These are phyloP conservation scores for Phytopythium chamaehyphon DNA, from an alignment of 352 stramenopile species.

Conservation along the genomic window DNA sequence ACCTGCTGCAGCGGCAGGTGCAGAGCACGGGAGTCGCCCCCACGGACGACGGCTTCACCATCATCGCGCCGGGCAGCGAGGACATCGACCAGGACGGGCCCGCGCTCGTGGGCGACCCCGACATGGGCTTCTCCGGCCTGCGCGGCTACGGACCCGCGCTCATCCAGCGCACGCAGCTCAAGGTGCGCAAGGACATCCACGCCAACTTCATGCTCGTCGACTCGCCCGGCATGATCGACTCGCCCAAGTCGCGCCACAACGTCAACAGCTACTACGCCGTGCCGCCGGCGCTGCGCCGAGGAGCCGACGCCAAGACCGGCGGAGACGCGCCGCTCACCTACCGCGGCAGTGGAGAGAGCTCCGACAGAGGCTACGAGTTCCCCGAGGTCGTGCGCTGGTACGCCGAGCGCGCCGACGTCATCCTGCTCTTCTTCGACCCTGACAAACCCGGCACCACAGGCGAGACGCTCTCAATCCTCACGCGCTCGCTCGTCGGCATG, in stretches of 20 bases:
- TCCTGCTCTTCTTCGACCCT: constrained; percentile 99
- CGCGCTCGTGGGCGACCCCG: constrained; percentile 93
- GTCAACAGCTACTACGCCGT: constrained; percentile 49
- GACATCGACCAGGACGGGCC: constrained; percentile 98
- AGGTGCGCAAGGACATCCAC: constrained; percentile 92
- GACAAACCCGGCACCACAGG: constrained; percentile 99
- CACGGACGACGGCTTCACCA: constrained; percentile 99
- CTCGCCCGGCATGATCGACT: constrained; percentile 99
- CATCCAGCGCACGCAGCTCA: constrained; percentile 98
- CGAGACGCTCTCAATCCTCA: constrained; percentile 97
- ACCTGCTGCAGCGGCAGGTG: constrained; percentile 93
- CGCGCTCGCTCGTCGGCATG: constrained; percentile 96
- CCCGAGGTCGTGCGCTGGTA: constrained; percentile 97
- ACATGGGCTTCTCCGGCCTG: constrained; percentile 97
- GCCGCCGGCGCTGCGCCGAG: constrained; percentile 20
- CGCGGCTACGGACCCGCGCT: constrained; percentile 95
- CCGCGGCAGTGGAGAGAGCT: constrained; percentile 41
- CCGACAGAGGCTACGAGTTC: constrained; percentile 97
- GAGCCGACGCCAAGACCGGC: constrained; percentile 4
- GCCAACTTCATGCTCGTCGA: constrained; percentile 99
- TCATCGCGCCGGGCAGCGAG: constrained; percentile 95
- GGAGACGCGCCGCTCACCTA: constrained; percentile 21
- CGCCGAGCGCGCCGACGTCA: constrained; percentile 97
- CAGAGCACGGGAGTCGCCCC: constrained; percentile 99
- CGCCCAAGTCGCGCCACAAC: constrained; percentile 76